Percentiles rank a stretch among this genome's conserved stretches.
These are phyloP conservation scores for Thalassiosira tumida DNA, from an alignment of 352 stramenopile genomes.

Conservation along the genomic window DNA sequence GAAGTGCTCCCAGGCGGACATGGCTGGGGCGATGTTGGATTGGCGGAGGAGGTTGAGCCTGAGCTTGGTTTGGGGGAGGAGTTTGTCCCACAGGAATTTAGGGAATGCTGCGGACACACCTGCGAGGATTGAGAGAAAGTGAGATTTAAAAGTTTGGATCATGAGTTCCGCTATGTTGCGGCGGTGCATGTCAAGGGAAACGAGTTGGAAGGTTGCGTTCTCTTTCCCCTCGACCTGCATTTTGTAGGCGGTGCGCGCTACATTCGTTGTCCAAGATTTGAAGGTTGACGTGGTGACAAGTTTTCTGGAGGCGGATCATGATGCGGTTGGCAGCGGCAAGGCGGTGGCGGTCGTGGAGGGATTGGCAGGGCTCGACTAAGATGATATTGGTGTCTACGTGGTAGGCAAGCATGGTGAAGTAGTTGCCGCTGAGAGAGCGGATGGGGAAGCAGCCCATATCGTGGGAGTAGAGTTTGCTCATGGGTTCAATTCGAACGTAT, in stretches of 20 bases:
- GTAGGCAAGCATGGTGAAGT: conserved; percentile 83
- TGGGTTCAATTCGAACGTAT: too few relatives aligned
- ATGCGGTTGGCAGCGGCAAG: neutral
- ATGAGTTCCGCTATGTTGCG: neutral
- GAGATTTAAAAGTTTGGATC: neutral
- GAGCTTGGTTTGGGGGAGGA: neutral
- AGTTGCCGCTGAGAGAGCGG: conserved; percentile 64
- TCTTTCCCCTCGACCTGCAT: neutral
- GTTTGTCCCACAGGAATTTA: neutral
- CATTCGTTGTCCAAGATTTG: neutral
- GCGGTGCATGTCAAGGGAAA: neutral
- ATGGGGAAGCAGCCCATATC: conserved; percentile 78
- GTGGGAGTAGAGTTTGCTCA: conserved; percentile 68
- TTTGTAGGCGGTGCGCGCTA: neutral
- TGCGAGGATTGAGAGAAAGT: neutral
- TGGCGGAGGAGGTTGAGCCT: neutral
- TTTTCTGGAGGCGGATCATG: neutral
- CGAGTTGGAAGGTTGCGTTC: neutral
- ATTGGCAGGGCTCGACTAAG: neutral
- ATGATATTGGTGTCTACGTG: conserved; percentile 26
- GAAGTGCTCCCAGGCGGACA: conserved; percentile 1
- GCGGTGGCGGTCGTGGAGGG: neutral
- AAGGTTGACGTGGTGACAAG: too few relatives aligned
- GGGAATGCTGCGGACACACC: neutral
- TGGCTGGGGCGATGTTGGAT: neutral